Evolutionary conservation across 441 rosid species (phyloP).

Genomic region (Sinapis alba): DNA sequence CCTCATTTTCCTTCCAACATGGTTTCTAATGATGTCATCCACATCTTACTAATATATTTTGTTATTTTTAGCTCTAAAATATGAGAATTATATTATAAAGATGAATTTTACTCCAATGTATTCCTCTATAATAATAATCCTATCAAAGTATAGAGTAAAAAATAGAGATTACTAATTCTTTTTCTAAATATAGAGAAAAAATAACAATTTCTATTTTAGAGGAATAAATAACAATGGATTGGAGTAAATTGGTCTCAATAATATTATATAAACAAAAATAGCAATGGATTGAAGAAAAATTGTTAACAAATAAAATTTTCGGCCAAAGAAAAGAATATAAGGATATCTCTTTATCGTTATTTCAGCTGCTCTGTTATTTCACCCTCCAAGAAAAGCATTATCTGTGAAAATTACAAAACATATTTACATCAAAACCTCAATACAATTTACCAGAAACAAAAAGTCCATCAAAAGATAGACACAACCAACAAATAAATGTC

Average conservation of each 20-base stretch:
- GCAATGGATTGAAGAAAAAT: not conserved
- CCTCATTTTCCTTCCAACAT: too few relatives aligned
- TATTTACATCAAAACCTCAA: not conserved
- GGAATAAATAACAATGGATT: not conserved
- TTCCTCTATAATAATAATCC: too few relatives aligned
- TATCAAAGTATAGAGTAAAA: too few relatives aligned
- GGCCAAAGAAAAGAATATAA: not conserved
- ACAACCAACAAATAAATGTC: not conserved
- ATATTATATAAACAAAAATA: too few relatives aligned
- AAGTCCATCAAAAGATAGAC: not conserved
- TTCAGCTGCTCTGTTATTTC: not conserved
- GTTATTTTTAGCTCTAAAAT: too few relatives aligned
- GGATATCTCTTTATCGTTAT: not conserved
- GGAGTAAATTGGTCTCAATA: too few relatives aligned
- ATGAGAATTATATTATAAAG: too few relatives aligned
- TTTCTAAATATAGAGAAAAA: too few relatives aligned
- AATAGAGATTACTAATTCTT: too few relatives aligned
- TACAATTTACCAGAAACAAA: not conserved
- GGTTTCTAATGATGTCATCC: not conserved
- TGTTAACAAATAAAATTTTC: not conserved
- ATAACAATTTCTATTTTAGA: too few relatives aligned
- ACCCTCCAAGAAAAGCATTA: constrained; percentile 28
- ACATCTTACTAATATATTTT: too few relatives aligned
- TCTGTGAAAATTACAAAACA: constrained; percentile 16
- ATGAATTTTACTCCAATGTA: too few relatives aligned